Percentiles rank a stretch among this genome's conserved stretches.
phyloP scores from a whole-genome alignment of 139 green algal genomes.

The Chlorella sp. region DNA sequence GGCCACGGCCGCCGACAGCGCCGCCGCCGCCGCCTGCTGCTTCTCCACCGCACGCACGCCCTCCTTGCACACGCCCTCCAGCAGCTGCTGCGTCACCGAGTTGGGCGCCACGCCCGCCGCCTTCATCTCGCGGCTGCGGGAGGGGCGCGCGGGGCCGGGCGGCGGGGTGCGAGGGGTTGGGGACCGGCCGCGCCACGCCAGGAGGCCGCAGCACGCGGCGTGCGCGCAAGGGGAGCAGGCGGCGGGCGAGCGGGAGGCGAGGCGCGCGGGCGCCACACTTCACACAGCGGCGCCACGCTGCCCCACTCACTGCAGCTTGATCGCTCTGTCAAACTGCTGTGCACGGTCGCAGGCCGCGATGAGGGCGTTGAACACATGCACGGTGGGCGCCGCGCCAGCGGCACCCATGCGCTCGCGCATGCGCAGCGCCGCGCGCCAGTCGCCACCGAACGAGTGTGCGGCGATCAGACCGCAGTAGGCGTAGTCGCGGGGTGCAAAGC shows the following conservation, averaged over 20 bases:
- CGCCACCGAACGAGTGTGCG: slow-evolving; percentile 66
- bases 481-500: slow-evolving; percentile 68
- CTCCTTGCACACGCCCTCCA: slow-evolving; percentile 62
- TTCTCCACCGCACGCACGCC: slow-evolving; percentile 68
- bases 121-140: slow-evolving; percentile 44
- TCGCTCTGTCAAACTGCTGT: slow-evolving; percentile 53
- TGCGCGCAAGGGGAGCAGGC: no score
- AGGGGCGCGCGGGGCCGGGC: no score
- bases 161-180: no score
- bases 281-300: no score
- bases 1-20: slow-evolving; percentile 78
- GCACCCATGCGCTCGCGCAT: slow-evolving; percentile 52
- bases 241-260: no score
- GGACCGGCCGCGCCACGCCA: no score
- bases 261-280: no score
- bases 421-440: slow-evolving; percentile 55
- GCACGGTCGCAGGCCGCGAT: slow-evolving; percentile 81
- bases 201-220: no score
- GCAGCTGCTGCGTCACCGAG: slow-evolving; percentile 54
- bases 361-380: slow-evolving; percentile 88
- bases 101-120: slow-evolving; percentile 21
- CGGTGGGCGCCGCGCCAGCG: slow-evolving; percentile 36
- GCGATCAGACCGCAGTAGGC: slow-evolving; percentile 80
- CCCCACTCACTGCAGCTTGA: no score
- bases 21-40: slow-evolving; percentile 73